phyloP scores from a whole-genome alignment of 1,139 yeast genomes.

The Kodamaea ohmeri region DNA sequence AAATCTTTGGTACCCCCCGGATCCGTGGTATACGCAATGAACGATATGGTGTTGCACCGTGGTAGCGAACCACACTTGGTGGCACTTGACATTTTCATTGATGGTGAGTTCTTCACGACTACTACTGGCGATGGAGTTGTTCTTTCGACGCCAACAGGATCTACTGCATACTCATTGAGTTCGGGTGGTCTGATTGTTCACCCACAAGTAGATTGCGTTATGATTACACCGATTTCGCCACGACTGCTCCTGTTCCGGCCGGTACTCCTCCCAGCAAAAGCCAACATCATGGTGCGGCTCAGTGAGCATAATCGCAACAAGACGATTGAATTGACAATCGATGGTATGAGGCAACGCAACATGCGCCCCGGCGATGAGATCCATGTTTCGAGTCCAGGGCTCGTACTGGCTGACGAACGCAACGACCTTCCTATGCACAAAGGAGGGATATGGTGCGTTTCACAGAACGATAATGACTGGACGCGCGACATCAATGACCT shows the following conservation, averaged over 20 bases:
- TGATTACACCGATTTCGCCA: constrained; percentile 88
- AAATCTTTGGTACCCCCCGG: too few species aligned
- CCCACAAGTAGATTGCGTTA: constrained; percentile 78
- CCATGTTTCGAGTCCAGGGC: constrained; percentile 55
- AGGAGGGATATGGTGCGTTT: constrained; percentile 86
- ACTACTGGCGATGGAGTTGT: constrained; percentile 91
- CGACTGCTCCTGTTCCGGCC: constrained; percentile 87
- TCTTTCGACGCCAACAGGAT: constrained; percentile 88
- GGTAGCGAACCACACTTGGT: constrained; percentile 88
- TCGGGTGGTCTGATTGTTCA: constrained; percentile 93
- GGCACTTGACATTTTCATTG: constrained; percentile 75
- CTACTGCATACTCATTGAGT: constrained; percentile 87
- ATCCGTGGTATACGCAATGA: constrained; percentile 85
- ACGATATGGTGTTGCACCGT: constrained; percentile 83
- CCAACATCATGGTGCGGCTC: constrained; percentile 65
- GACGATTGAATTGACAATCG: constrained; percentile 62
- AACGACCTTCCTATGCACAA: constrained; percentile 11
- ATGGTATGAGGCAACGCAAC: constrained; percentile 73
- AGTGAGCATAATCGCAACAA: constrained; percentile 48
- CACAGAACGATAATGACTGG: constrained; percentile 85
- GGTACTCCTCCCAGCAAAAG: constrained; percentile 68
- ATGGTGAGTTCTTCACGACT: constrained; percentile 78
- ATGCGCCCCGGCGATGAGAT: constrained; percentile 76
- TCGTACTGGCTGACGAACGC: constrained; percentile 11
- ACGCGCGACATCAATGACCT: constrained; percentile 82